Evolutionary conservation across 148 eudicot genomes (phyloP), one percentile per base, ranked within the genome.

Genomic region (Rhododendron williamsianum): DNA sequence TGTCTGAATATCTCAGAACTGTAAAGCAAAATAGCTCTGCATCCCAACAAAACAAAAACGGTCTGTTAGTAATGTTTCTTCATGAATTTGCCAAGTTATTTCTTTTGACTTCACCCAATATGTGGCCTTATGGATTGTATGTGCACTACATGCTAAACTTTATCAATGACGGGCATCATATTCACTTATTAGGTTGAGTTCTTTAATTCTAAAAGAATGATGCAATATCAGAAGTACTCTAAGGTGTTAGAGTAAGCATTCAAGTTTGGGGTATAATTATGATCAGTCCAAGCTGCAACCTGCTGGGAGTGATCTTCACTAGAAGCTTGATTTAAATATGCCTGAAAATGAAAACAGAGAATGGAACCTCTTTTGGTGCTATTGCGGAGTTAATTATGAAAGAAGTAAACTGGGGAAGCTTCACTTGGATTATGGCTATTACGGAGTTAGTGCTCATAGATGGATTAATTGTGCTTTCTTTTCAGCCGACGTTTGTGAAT

Each of bases 1-100:
- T 96, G 33, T 72, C 81, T 36, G 86, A 89, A 33, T 92, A 93
- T 91, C 90, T 96, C 46, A 65, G 88, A 81, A 87, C 90, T 67
- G 67, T 81, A 82, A 82, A 86, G 80, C 30, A 41, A 23, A 83
- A 72, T 36, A 80, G 76, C 65, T n/a, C n/a, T 46, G 36, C 60
- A 63, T 73, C 84, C 60, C 49, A 81, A 63, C 87, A 33, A 60
- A 87, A 48, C 18, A 27, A n/a, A 67, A 77, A 71, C n/a, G 65
- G 36, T 72, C 84, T 85, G 85, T 4, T 78, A 73, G 19, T 73
- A 45, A 85, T 83, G 84, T 86, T n/a, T 73, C 86, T 83, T 74
- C 78, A 8, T 72, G 5, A 52, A 51, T 51, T 82, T 46, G 58
- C 82, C 15, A 11, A 35, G 45, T 27, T 73, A 73, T 36, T 73